Evolutionary conservation across 2,329 filamentous ascomycete species (phyloP).

Genomic region (Botrytis fabae): DNA sequence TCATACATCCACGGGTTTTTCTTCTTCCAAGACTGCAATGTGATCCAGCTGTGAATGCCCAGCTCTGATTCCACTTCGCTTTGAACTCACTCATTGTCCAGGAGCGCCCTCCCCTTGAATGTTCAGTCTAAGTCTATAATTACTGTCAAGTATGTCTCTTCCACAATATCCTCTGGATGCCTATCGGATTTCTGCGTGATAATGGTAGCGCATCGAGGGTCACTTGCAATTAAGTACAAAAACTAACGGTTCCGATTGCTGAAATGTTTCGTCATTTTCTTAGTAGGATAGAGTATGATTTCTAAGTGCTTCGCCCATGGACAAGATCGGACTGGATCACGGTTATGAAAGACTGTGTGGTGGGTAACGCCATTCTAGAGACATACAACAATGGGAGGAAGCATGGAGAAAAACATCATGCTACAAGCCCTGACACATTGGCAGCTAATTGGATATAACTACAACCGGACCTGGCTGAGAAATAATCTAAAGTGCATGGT

Average conservation of each 20-base stretch:
- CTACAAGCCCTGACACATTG: background rate
- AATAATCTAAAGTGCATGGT: background rate
- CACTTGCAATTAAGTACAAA: background rate
- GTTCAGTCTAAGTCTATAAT: background rate
- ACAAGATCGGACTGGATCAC: background rate
- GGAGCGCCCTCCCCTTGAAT: background rate
- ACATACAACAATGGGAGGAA: background rate
- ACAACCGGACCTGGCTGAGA: background rate
- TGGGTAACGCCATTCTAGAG: background rate
- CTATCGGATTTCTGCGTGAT: background rate
- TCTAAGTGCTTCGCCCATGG: background rate
- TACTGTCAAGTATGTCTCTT: too few relatives aligned
- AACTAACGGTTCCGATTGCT: too few relatives aligned
- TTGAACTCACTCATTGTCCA: background rate
- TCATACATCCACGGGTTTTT: background rate
- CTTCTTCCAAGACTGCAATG: background rate
- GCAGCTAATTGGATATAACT: background rate
- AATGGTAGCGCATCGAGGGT: background rate
- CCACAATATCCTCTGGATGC: too few relatives aligned
- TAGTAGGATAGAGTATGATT: background rate
- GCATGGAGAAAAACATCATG: background rate
- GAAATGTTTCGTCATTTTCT: background rate
- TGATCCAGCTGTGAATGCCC: background rate
- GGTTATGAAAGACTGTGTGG: background rate
- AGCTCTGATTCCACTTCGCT: background rate